Evolutionary conservation across 352 stramenopile genomes (phyloP).

Genomic region (Aphanomyces euteiches): DNA sequence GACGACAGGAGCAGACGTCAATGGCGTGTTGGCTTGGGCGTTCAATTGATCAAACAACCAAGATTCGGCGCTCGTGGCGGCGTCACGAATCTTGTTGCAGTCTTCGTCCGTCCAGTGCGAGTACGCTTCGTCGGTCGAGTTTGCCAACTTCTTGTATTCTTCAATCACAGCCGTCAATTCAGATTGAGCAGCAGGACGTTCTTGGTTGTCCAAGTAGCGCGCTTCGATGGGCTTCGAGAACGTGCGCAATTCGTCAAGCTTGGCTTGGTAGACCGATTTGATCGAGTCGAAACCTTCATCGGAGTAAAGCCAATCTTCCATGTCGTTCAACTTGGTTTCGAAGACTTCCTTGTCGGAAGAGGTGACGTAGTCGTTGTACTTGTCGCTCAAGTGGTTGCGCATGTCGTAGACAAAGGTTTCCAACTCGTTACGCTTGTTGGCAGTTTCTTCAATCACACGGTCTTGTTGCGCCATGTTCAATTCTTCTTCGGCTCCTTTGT

Average conservation of each 20-base stretch:
- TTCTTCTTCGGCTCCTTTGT: constrained; percentile 83
- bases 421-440: constrained; percentile 99
- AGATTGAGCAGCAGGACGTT: constrained; percentile 83
- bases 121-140: constrained; percentile 91
- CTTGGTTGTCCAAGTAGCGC: constrained; percentile 87
- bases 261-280: constrained; percentile 95
- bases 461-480: constrained; percentile 95
- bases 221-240: constrained; percentile 92
- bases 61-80: constrained; percentile 80
- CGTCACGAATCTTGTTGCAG: constrained; percentile 88
- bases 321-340: constrained; percentile 83
- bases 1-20: constrained; percentile 88
- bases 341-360: constrained; percentile 87
- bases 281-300: constrained; percentile 98
- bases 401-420: constrained; percentile 99
- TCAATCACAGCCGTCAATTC: constrained; percentile 92
- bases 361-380: constrained; percentile 83
- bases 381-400: constrained; percentile 92
- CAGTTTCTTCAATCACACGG: constrained; percentile 94
- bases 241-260: constrained; percentile 93
- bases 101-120: constrained; percentile 96
- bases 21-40: constrained; percentile 87
- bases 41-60: constrained; percentile 97
- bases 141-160: constrained; percentile 93
- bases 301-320: constrained; percentile 98